Percentiles rank a stretch among this genome's conserved stretches.
These are phyloP conservation scores for Colletotrichum viniferum DNA, from an alignment of 2,329 filamentous ascomycete species.

Conservation along the genomic window DNA sequence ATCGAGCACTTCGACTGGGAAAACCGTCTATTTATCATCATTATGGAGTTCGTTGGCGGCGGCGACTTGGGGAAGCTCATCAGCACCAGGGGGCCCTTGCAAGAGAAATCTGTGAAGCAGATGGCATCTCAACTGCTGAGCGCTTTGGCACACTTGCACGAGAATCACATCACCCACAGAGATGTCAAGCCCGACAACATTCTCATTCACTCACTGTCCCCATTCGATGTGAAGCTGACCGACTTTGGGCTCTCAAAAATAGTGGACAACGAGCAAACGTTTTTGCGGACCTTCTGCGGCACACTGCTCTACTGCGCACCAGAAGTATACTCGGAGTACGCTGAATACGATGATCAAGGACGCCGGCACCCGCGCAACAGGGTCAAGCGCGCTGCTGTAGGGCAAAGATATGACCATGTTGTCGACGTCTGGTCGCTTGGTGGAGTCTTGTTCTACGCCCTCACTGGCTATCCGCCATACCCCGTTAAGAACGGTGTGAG, in stretches of 20 bases:
- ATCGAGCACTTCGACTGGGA: constrained; percentile 86
- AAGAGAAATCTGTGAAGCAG: constrained; percentile 70
- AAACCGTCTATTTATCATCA: constrained; percentile 86
- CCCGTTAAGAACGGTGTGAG: constrained; percentile 76
- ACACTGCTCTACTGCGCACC: constrained; percentile 95
- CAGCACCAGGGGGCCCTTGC: constrained; percentile 61
- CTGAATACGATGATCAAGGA: constrained; percentile 72
- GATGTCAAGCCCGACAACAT: constrained; percentile 99
- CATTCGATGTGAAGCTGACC: constrained; percentile 86
- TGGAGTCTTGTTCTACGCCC: constrained; percentile 85
- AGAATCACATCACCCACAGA: constrained; percentile 91
- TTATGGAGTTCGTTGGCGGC: constrained; percentile 89
- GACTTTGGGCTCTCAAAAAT: constrained; percentile 98
- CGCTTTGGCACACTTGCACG: constrained; percentile 85
- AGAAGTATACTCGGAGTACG: constrained; percentile 85
- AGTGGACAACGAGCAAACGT: constrained; percentile 87
- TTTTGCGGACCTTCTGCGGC: constrained; percentile 94
- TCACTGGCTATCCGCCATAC: constrained; percentile 83
- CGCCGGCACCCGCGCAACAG: constrained; percentile 67
- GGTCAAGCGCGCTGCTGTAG: constrained; percentile 57
- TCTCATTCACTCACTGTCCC: constrained; percentile 74
- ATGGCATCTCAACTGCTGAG: constrained; percentile 80
- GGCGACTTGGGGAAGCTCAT: constrained; percentile 85
- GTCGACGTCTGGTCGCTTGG: constrained; percentile 97
- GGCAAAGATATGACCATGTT: constrained; percentile 82